phyloP scores from a whole-genome alignment of 495 filamentous ascomycete species.

The Xeromyces bisporus region DNA sequence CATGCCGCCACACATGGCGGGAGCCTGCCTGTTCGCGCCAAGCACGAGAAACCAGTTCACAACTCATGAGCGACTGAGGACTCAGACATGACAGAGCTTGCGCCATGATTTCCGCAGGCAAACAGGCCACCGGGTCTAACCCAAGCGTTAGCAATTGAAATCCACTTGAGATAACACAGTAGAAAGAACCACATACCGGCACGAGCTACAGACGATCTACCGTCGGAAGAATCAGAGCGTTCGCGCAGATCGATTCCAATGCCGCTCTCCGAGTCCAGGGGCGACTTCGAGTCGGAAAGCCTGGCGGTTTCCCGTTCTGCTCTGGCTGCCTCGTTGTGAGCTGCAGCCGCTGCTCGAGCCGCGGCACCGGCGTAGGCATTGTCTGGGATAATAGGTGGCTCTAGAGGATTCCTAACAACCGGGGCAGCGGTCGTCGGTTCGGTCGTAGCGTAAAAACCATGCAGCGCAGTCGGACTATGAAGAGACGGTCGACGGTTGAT shows the following conservation, averaged over 20 bases:
- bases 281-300: slow-evolving; percentile 17
- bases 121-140: slow-evolving; percentile 45
- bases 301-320: slow-evolving; percentile 19
- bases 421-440: slow-evolving; percentile 11
- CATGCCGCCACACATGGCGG: slow-evolving; percentile 58
- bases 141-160: slow-evolving; percentile 6
- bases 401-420: slow-evolving; percentile 23
- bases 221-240: slow-evolving; percentile 25
- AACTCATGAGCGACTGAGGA: slow-evolving; percentile 41
- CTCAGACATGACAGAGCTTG: slow-evolving; percentile 60
- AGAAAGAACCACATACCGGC: slow-evolving; percentile 16
- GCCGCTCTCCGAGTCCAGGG: slow-evolving; percentile 56
- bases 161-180: not conserved
- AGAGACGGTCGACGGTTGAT: slow-evolving; percentile 25
- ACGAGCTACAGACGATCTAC: slow-evolving; percentile 22
- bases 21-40: slow-evolving; percentile 50
- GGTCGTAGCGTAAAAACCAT: slow-evolving; percentile 22
- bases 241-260: slow-evolving; percentile 57
- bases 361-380: slow-evolving; percentile 44
- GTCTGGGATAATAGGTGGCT: slow-evolving; percentile 24
- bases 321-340: slow-evolving; percentile 43
- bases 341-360: slow-evolving; percentile 50
- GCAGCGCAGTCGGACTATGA: slow-evolving; percentile 23
- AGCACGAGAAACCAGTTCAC: slow-evolving; percentile 40
- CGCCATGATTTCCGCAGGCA: slow-evolving; percentile 58